phyloP scores from a whole-genome alignment of 306 rosid species.

The Vigna reflexopilosa region DNA sequence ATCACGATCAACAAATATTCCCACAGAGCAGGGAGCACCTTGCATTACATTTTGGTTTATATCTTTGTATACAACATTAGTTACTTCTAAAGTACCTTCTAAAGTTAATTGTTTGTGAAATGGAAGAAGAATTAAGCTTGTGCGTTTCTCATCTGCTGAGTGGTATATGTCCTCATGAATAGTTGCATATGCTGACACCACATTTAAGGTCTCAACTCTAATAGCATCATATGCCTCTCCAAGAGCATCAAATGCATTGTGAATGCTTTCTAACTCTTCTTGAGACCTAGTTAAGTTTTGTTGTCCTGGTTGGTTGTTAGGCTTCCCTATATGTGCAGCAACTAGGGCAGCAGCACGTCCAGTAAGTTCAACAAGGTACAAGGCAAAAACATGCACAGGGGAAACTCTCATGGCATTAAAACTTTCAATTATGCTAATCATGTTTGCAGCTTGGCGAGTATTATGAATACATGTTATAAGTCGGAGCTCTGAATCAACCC shows the following conservation, averaged over 20 bases:
- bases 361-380: constrained; percentile 49
- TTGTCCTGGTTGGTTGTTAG: background rate
- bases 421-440: constrained; percentile 41
- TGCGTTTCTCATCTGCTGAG: constrained; percentile 40
- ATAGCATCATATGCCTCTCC: constrained; percentile 37
- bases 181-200: constrained; percentile 46
- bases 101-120: constrained; percentile 42
- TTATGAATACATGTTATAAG: constrained; percentile 52
- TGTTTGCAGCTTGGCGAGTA: constrained; percentile 29
- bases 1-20: constrained; percentile 47
- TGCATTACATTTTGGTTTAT: constrained; percentile 43
- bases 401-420: constrained; percentile 43
- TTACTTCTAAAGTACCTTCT: constrained; percentile 35
- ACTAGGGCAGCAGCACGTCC: constrained; percentile 49
- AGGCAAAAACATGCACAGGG: constrained; percentile 45
- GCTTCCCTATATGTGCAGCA: constrained; percentile 41
- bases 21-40: constrained; percentile 51
- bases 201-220: constrained; percentile 40
- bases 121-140: constrained; percentile 48
- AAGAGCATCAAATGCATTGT: constrained; percentile 31
- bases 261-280: constrained; percentile 42
- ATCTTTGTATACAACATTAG: constrained; percentile 14
- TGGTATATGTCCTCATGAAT: constrained; percentile 49
- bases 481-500: constrained; percentile 49
- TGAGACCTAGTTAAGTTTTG: constrained; percentile 44